Conservation (phyloP, 768 basidiomycete genomes). For the Boletus patriciae region DNA sequence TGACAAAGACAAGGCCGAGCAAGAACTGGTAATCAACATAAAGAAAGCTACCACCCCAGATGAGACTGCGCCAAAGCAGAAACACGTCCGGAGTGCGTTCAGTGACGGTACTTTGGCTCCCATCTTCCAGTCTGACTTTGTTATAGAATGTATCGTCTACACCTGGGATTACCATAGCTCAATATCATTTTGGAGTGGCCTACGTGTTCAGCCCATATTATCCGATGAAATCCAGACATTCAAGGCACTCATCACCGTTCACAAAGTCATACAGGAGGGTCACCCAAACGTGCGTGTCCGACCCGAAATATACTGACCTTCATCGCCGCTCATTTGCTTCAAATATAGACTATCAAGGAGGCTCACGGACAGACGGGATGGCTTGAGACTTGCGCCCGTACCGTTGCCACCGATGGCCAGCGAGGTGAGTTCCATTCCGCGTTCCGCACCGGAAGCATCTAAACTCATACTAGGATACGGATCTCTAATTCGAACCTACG, state of each 20-base stretch:
- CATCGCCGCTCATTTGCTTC: slow-evolving; percentile 11
- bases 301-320: slow-evolving; percentile 1
- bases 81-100: slow-evolving; percentile 93
- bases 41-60: slow-evolving; percentile 98
- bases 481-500: slow-evolving; percentile 90
- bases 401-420: slow-evolving; percentile 73
- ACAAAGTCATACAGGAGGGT: slow-evolving; percentile 97
- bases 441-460: slow-evolving; percentile 4
- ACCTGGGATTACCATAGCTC: slow-evolving; percentile 99
- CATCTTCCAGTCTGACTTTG: slow-evolving; percentile 13
- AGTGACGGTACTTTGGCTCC: slow-evolving; percentile 9
- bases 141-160: slow-evolving; percentile 92
- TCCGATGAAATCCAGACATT: slow-evolving; percentile 98
- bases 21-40: slow-evolving; percentile 90
- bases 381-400: slow-evolving; percentile 95
- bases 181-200: slow-evolving; percentile 95
- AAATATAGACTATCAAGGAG: slow-evolving; percentile 84
- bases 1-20: slow-evolving; percentile 97
- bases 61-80: slow-evolving; percentile 97
- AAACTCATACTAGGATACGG: slow-evolving; percentile 68
- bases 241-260: slow-evolving; percentile 95
- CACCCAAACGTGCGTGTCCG: slow-evolving; percentile 73
- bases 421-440: slow-evolving; percentile 52
- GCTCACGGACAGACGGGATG: slow-evolving; percentile 96
- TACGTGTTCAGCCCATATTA: slow-evolving; percentile 94